Base-by-base conservation (phyloP, 2,329 filamentous ascomycete species). In the Ophiosphaerella herpotricha region DNA sequence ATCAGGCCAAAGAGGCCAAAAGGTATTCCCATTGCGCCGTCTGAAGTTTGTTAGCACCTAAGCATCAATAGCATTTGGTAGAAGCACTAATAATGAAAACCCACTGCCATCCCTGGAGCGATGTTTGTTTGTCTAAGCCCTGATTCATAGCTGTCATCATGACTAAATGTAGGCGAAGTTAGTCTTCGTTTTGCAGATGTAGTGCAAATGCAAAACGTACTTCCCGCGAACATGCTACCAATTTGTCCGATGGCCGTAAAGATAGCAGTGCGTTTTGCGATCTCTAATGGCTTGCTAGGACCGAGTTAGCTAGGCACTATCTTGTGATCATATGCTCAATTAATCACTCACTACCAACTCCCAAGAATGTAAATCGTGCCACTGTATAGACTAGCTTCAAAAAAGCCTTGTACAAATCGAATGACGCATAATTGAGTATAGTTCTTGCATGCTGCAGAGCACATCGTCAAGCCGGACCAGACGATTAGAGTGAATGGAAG, bases 71-170 rank as follows among this genome's bases (percentile, higher is more conserved):
- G 18, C 4, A 11, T 16, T 4, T 7, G 1, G 16, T 7, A 4
- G 13, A 46, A 52, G 1, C 48, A 66, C 64, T 66, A 26, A 68
- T 61, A 12, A 68, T 47, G 26, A 67, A 68, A 0, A 68, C 63
- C 64, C 65, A 68, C 32, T 65, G 64, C 65, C 64, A 68, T 4
- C 63, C 64, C 31, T 56, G 48, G 11, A 68, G 58, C 12, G 58
- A 55, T 2, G 44, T 57, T 23, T 59, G 50, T 0, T 43, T 54
- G 26, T 66, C 52, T 34, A 68, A 49, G n/a, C 60, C 54, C 34
- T 63, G 37, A 18, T 67, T 66, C 56, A 67, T 65, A 4, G 65
- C 63, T n/a, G 65, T 68, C 65, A 67, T 68, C 65, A 68, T 67
- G 8, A 65, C 58, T 29, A 29, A 7, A 8, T 29, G 26, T 11